Evolutionary conservation across 768 basidiomycete genomes (phyloP).

Genomic region (Naematelia aurantialba): DNA sequence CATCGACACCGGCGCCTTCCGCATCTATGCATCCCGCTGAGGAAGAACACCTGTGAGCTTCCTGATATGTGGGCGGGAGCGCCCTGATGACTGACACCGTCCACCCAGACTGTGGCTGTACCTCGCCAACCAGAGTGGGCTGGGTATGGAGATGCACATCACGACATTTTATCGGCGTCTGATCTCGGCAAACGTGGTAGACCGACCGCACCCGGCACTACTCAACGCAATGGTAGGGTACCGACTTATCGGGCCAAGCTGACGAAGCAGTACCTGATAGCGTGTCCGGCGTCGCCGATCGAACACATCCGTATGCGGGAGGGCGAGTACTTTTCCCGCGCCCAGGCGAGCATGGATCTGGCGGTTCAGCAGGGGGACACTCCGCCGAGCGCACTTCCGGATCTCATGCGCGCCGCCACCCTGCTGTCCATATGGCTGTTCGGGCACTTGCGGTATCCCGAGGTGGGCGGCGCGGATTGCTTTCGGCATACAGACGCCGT

Average conservation of each 20-base stretch:
- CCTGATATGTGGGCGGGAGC: neutral
- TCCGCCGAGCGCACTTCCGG: neutral
- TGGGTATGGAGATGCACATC: neutral
- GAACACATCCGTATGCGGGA: neutral
- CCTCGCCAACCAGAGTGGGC: neutral
- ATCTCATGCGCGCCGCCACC: neutral
- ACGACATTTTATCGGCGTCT: neutral
- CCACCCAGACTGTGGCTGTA: neutral
- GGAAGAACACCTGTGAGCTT: neutral
- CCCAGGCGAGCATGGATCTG: neutral
- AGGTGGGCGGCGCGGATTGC: neutral
- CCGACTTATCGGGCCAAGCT: neutral
- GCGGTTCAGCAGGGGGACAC: neutral
- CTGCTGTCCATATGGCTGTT: neutral
- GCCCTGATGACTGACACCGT: too few species aligned
- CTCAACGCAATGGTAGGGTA: neutral
- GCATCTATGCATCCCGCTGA: neutral
- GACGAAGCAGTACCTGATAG: neutral
- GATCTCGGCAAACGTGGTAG: neutral
- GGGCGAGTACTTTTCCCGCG: neutral
- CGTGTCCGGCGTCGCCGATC: neutral
- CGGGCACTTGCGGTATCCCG: too few species aligned
- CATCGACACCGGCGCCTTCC: neutral
- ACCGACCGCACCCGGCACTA: neutral
- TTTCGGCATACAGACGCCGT: neutral